phyloP scores from a whole-genome alignment of 2,329 filamentous ascomycete species.

The Stachybotrys elegans region DNA sequence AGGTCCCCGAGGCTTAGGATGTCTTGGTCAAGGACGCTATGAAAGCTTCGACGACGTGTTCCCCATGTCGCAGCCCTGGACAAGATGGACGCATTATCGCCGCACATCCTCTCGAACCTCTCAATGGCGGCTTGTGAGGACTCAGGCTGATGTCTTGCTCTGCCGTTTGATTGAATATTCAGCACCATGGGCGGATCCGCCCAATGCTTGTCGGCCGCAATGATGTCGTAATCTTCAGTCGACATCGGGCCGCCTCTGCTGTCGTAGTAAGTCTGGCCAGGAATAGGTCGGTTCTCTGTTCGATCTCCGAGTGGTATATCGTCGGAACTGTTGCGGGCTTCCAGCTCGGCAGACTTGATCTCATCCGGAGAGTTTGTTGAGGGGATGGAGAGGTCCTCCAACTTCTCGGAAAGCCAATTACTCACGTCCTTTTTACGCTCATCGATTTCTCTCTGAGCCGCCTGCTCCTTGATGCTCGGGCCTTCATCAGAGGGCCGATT shows the following conservation, averaged over 20 bases:
- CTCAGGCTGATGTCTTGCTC: conserved; percentile 38
- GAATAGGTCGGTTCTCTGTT: conserved; percentile 45
- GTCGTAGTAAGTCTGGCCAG: conserved; percentile 46
- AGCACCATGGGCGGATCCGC: conserved; percentile 42
- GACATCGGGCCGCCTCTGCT: conserved; percentile 37
- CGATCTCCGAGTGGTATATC: conserved; percentile 38
- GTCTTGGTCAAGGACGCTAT: conserved; percentile 52
- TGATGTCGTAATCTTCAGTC: conserved; percentile 42
- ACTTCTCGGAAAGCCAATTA: conserved; percentile 40
- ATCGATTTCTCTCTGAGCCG: conserved; percentile 31
- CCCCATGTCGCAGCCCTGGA: conserved; percentile 66
- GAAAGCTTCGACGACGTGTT: conserved; percentile 60
- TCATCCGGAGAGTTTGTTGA: conserved; percentile 17
- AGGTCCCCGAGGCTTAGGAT: conserved; percentile 42
- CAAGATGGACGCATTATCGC: conserved; percentile 53
- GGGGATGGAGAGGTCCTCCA: conserved; percentile 19
- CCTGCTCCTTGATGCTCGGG: conserved; percentile 45
- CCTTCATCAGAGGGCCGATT: conserved; percentile 38
- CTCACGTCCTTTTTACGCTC: conserved; percentile 46
- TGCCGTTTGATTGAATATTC: conserved; percentile 30
- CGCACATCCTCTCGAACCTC: conserved; percentile 44
- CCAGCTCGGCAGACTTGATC: conserved; percentile 13
- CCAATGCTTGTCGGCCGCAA: conserved; percentile 44
- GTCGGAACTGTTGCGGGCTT: conserved; percentile 27
- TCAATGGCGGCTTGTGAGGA: conserved; percentile 50